Conservation (phyloP, 2,329 filamentous ascomycete genomes). For the Pseudocercospora pini-densiflorae region DNA sequence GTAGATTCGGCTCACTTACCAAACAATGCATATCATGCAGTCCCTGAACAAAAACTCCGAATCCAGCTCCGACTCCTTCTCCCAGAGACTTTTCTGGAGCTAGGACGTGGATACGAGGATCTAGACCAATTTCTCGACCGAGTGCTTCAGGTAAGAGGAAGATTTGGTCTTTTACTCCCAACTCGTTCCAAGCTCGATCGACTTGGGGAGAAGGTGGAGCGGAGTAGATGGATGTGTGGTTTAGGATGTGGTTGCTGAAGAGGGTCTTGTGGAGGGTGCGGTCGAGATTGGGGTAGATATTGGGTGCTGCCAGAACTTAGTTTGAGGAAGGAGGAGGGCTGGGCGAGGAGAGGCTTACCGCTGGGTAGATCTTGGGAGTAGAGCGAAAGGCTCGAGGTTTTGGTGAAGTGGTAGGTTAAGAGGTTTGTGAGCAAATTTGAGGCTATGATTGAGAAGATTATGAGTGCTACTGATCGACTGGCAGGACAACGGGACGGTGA, state of each 20-base stretch:
- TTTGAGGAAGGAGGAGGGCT: not conserved
- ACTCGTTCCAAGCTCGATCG: constrained; percentile 19
- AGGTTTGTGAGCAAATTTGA: constrained; percentile 1
- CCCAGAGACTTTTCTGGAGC: constrained; percentile 8
- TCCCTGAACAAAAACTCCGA: constrained; percentile 10
- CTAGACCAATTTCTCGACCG: constrained; percentile 12
- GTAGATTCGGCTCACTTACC: not conserved
- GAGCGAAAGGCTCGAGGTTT: not conserved
- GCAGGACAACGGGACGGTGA: not conserved
- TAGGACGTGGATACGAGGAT: constrained; percentile 13
- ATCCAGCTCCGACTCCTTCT: not conserved
- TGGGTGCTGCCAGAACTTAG: not conserved
- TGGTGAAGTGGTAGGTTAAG: constrained; percentile 1
- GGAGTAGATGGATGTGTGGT: constrained; percentile 9
- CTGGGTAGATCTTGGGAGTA: constrained; percentile 3
- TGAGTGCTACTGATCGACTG: not conserved
- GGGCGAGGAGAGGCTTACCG: not conserved
- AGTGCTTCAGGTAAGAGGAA: constrained; percentile 13
- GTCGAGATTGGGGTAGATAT: constrained; percentile 7
- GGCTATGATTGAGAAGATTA: not conserved
- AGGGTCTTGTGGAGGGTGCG: not conserved
- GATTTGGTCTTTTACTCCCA: constrained; percentile 12
- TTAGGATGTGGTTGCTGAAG: constrained; percentile 18
- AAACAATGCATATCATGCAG: constrained; percentile 20
- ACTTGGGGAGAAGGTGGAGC: constrained; percentile 16